Conservation (phyloP, 2,329 filamentous ascomycete genomes). For the Calonectria pauciramosa region DNA sequence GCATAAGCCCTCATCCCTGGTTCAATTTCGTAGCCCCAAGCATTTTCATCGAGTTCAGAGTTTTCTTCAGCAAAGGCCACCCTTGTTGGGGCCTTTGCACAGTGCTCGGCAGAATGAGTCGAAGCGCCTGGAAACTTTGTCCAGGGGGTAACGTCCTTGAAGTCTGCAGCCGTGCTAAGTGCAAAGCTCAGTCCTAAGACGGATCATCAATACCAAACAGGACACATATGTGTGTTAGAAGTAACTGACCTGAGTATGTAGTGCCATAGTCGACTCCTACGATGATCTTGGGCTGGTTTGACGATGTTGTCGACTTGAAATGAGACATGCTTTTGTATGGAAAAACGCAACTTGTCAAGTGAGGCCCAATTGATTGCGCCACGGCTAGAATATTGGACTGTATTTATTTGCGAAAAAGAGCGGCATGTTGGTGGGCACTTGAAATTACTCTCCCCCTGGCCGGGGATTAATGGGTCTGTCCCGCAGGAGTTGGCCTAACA, state of each 20-base stretch:
- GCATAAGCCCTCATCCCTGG: conserved; percentile 29
- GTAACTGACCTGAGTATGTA: conserved; percentile 31
- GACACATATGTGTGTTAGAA: too few species aligned
- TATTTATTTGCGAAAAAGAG: too few species aligned
- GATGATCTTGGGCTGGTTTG: neutral
- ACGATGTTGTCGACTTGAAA: too few species aligned
- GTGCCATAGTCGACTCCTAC: conserved; percentile 36
- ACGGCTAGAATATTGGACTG: too few species aligned
- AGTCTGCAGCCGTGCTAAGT: conserved; percentile 30
- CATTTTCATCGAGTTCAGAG: conserved; percentile 15
- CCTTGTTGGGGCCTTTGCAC: conserved; percentile 33
- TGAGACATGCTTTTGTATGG: too few species aligned
- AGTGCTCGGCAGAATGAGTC: conserved; percentile 29
- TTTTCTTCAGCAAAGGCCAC: conserved; percentile 34
- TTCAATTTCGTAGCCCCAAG: conserved; percentile 31
- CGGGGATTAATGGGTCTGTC: too few species aligned
- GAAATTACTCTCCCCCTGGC: too few species aligned
- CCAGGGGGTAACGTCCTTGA: conserved; percentile 34
- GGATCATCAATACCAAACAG: neutral
- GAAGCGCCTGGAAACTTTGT: conserved; percentile 34
- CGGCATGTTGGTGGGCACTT: too few species aligned
- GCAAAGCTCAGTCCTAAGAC: conserved; percentile 28
- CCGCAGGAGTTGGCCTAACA: too few species aligned
- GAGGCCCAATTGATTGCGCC: too few species aligned
- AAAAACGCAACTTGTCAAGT: too few species aligned